Evolutionary conservation across 2,329 filamentous ascomycete species (phyloP).

Genomic region (Davidsoniella australis): DNA sequence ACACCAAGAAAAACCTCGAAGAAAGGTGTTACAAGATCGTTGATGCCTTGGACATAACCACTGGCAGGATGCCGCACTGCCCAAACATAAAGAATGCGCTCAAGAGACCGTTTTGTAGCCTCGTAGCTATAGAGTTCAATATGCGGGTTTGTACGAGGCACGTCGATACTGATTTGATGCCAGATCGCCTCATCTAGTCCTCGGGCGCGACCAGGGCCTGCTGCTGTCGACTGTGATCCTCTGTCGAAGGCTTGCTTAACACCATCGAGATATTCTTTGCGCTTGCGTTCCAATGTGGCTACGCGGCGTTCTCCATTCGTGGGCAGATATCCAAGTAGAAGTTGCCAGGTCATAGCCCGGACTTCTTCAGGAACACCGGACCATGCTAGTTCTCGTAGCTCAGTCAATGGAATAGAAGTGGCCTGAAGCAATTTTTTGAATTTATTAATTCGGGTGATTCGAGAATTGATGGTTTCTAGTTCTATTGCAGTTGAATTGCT

Average conservation of each 20-base stretch:
- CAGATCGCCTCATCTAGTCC: conserved; percentile 93
- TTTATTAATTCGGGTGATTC: conserved; percentile 91
- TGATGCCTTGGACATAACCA: conserved; percentile 96
- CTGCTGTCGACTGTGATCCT: conserved; percentile 23
- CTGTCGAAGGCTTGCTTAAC: conserved; percentile 58
- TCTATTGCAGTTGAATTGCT: conserved; percentile 65
- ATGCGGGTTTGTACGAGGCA: conserved; percentile 89
- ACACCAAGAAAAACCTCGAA: conserved; percentile 93
- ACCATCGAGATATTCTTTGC: conserved; percentile 91
- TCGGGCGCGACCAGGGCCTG: conserved; percentile 24
- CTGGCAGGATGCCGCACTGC: conserved; percentile 93
- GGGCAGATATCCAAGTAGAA: conserved; percentile 84
- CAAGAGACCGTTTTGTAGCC: conserved; percentile 82
- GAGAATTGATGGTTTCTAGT: conserved; percentile 66
- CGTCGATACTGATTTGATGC: conserved; percentile 98
- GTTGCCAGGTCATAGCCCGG: conserved; percentile 96
- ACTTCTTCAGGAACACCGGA: conserved; percentile 89
- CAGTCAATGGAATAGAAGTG: conserved; percentile 70
- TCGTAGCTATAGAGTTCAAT: conserved; percentile 91
- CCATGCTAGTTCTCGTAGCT: conserved; percentile 78
- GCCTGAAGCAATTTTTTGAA: conserved; percentile 93
- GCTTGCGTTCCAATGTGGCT: conserved; percentile 76
- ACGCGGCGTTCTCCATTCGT: conserved; percentile 92
- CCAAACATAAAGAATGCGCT: conserved; percentile 94
- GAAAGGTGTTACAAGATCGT: conserved; percentile 92